Evolutionary conservation across 495 filamentous ascomycete genomes (phyloP), one percentile per base, ranked within the genome.

Genomic region (Peziza echinospora): DNA sequence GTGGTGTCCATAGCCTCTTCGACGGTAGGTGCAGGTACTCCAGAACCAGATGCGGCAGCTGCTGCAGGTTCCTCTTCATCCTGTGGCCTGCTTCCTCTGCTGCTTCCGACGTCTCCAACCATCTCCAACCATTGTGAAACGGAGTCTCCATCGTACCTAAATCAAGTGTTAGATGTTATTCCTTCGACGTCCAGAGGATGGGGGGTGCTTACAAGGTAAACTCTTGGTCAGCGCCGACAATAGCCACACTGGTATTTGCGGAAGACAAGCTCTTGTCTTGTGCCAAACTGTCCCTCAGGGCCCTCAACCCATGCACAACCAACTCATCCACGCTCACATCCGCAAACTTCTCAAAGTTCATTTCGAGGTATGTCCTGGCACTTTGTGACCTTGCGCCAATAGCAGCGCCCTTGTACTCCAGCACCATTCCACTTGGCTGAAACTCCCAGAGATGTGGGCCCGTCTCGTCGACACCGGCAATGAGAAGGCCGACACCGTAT

Each of bases 401-500:
- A 23, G 84, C 85, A 58, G 84, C 91, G 7, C 89, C 89, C 21
- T 78, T 57, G 82, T 96, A 94, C 72, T 96, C 91, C 56, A 94
- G 78, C 53, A 85, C 92, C 72, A 96, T 78, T 24, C 89, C 89
- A 37, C 74, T 81, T 5, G 89, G 89, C 65, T 94, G 86, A 74
- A 97, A 97, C 67, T 97, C 89, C 67, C 91, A 97, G 17, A 97
- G 71, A 66, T 96, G 89, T 16, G 89, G 82, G 22, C 89, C 89
- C 10, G 77, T 74, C 53, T 86, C 82, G 63, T 97, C 91, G 41
- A 94, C 83, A 47, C 89, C 89, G 3, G 85, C 86, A 43, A 96
- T 78, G 25, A 97, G 73, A 30, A 97, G 70, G 1, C 89, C 89
- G 13, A 97, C 87, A 59, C 89, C 89, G 64, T 97, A 97, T 9